phyloP scores from a whole-genome alignment of 768 basidiomycete genomes.

The Astraeus odoratus region DNA sequence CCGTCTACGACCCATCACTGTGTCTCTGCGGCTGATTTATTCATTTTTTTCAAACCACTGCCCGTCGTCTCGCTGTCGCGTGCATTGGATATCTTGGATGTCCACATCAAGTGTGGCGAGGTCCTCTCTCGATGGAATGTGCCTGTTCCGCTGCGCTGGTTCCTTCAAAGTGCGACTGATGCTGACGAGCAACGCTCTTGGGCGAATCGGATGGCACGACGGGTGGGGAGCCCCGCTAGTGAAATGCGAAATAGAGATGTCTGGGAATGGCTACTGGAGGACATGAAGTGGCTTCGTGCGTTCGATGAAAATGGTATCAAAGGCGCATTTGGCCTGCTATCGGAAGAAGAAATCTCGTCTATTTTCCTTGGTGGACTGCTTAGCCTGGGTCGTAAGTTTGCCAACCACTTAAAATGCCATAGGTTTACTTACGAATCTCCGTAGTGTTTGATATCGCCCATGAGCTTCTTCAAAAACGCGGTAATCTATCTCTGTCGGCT shows the following conservation, averaged over 20 bases:
- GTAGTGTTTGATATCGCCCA: constrained; percentile 66
- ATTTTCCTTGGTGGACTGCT: constrained; percentile 86
- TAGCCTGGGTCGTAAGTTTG: constrained; percentile 76
- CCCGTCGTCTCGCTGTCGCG: constrained; percentile 68
- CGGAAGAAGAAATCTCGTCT: constrained; percentile 60
- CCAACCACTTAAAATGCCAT: background rate
- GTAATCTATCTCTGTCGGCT: constrained; percentile 41
- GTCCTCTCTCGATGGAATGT: constrained; percentile 85
- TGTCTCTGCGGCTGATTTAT: constrained; percentile 61
- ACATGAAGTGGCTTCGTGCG: constrained; percentile 78
- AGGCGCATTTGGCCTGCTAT: constrained; percentile 77
- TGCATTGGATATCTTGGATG: constrained; percentile 85
- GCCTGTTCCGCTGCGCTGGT: constrained; percentile 81
- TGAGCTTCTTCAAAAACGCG: constrained; percentile 44
- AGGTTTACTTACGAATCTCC: constrained; percentile 6
- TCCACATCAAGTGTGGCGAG: constrained; percentile 92
- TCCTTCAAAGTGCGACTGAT: constrained; percentile 70
- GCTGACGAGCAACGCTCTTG: constrained; percentile 67
- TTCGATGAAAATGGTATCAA: constrained; percentile 54
- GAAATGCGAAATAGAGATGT: constrained; percentile 57
- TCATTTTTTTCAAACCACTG: constrained; percentile 78
- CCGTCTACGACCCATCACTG: constrained; percentile 58
- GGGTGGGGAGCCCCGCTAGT: constrained; percentile 49
- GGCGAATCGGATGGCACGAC: constrained; percentile 81
- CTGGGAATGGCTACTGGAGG: constrained; percentile 84